A percentile compares a stretch with the other conserved stretches of the same genome.
Evolutionary conservation across 1,284 basidiomycete genomes (phyloP).

Genomic region (Sporisorium sorghi): DNA sequence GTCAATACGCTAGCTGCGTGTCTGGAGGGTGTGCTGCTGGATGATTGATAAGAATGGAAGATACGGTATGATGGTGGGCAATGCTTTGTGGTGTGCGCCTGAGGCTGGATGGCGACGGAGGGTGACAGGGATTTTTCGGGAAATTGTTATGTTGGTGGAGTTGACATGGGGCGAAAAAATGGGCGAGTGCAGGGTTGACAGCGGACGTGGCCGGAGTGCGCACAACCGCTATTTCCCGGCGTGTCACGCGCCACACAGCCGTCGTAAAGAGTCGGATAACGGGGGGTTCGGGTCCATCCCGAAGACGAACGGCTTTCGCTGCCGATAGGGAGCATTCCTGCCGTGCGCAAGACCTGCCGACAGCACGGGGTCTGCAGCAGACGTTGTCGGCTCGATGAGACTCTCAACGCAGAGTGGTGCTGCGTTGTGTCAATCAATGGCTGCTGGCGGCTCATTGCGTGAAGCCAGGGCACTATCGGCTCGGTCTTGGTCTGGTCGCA

Average conservation of each 20-base stretch:
- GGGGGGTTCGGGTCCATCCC: neutral
- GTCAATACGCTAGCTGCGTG: constrained; percentile 20
- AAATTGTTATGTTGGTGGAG: too few species aligned
- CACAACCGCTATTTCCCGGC: neutral
- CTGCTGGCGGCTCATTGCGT: too few species aligned
- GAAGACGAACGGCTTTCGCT: too few species aligned
- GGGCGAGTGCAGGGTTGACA: neutral
- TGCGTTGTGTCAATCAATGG: too few species aligned
- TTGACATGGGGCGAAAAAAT: too few species aligned
- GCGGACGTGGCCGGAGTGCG: constrained; percentile 2
- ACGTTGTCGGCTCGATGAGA: neutral
- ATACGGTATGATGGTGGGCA: neutral
- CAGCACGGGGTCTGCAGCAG: neutral
- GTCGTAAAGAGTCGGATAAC: neutral
- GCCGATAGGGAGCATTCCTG: too few species aligned
- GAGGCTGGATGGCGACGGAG: too few species aligned
- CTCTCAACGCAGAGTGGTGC: too few species aligned
- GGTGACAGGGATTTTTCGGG: neutral
- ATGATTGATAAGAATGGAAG: constrained; percentile 5
- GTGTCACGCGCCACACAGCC: constrained; percentile 2
- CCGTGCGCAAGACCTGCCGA: too few species aligned
- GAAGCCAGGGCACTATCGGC: too few species aligned
- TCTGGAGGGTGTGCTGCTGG: constrained; percentile 7
- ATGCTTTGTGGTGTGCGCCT: too few species aligned
- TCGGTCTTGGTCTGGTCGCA: neutral